Evolutionary conservation across 176 grass and related monocot genomes (phyloP).

Genomic region (Leersia perrieri): DNA sequence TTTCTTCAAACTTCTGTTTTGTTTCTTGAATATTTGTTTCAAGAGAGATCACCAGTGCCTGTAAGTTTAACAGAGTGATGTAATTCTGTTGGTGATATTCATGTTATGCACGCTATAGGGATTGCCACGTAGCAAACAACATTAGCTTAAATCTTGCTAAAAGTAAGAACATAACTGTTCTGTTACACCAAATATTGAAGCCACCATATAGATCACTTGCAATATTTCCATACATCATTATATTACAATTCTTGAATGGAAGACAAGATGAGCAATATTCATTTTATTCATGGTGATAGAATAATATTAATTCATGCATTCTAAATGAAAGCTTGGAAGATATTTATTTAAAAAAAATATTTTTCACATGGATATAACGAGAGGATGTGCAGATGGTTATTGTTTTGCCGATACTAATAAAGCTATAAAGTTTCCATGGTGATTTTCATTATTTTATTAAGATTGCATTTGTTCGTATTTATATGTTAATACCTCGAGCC

Average conservation of each 20-base stretch:
- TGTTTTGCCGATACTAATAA: neutral
- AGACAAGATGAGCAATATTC: neutral
- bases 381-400: neutral
- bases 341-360: neutral
- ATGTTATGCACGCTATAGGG: neutral
- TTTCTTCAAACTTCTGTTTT: slow-evolving; percentile 78
- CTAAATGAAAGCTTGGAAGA: neutral
- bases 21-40: slow-evolving; percentile 79
- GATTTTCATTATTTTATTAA: slow-evolving; percentile 1
- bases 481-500: slow-evolving; percentile 61
- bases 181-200: neutral
- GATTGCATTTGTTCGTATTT: slow-evolving; percentile 9
- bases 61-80: slow-evolving; percentile 11
- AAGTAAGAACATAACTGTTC: neutral
- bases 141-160: neutral
- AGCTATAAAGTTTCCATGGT: neutral
- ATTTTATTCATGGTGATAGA: neutral
- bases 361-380: neutral
- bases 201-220: slow-evolving; percentile 2
- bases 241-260: neutral
- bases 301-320: neutral
- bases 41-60: slow-evolving; percentile 65
- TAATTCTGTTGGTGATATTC: slow-evolving; percentile 3
- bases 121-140: slow-evolving; percentile 16
- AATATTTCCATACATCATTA: slow-evolving; percentile 11